Evolutionary conservation across 371 early-diverging fungal species (phyloP).

Genomic region (Mortierella sp.): DNA sequence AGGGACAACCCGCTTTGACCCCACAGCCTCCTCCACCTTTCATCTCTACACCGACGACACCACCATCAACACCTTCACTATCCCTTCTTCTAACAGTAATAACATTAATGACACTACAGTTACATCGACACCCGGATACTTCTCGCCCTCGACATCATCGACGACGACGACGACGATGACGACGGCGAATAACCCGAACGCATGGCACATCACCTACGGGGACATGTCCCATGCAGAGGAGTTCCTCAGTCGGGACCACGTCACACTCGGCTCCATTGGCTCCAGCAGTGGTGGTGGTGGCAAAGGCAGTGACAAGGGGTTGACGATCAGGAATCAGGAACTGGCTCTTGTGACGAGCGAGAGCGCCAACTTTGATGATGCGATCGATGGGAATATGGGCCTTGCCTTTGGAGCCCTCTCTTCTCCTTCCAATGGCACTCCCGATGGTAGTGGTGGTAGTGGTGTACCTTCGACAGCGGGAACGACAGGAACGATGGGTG

Average conservation of each 20-base stretch:
- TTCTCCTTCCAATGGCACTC: neutral
- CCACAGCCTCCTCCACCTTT: constrained; percentile 63
- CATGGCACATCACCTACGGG: constrained; percentile 64
- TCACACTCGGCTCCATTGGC: constrained; percentile 44
- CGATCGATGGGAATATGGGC: constrained; percentile 61
- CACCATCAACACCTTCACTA: neutral
- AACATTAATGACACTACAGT: neutral
- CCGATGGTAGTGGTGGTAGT: neutral
- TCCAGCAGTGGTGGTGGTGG: neutral
- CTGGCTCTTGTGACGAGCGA: constrained; percentile 65
- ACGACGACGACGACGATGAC: too few species aligned
- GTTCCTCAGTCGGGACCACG: constrained; percentile 61
- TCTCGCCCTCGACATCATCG: neutral
- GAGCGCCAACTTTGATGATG: constrained; percentile 62
- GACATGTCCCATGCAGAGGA: constrained; percentile 71
- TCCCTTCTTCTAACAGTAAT: too few species aligned
- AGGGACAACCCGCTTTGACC: constrained; percentile 67
- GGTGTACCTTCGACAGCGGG: neutral
- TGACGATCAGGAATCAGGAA: constrained; percentile 56
- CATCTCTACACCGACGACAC: constrained; percentile 6
- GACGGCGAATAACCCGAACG: constrained; percentile 4
- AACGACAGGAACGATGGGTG: neutral
- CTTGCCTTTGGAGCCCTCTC: constrained; percentile 60
- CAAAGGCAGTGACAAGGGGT: neutral
- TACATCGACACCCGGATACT: neutral